Conservation (phyloP, 768 basidiomycete species). For the Mycena olivaceomarginata region DNA sequence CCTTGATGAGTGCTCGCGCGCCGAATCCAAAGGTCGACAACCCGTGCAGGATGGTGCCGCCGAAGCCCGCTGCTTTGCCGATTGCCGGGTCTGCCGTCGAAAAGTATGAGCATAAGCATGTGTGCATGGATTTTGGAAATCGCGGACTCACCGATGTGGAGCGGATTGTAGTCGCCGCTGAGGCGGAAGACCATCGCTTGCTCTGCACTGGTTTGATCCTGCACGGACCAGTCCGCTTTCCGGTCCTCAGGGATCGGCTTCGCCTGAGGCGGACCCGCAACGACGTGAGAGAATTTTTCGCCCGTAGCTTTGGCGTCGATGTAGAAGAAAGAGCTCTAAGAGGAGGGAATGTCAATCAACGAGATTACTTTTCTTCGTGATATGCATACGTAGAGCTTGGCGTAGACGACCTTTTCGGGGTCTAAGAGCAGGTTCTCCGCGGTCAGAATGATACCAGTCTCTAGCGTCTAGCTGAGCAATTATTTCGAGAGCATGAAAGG, state of each 20-base stretch:
- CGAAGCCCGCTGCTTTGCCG: constrained; percentile 81
- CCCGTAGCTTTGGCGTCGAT: constrained; percentile 81
- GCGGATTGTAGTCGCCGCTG: constrained; percentile 87
- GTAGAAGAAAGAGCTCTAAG: constrained; percentile 81
- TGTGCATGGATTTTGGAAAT: background rate
- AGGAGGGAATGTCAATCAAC: background rate
- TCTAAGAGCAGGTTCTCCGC: constrained; percentile 79
- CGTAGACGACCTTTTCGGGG: constrained; percentile 74
- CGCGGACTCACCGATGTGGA: constrained; percentile 75
- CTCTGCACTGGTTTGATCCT: constrained; percentile 77
- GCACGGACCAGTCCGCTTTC: constrained; percentile 76
- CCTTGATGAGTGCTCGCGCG: constrained; percentile 83
- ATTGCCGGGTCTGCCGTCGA: background rate
- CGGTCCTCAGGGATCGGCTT: constrained; percentile 78
- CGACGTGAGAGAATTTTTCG: constrained; percentile 76
- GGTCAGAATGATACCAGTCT: constrained; percentile 85
- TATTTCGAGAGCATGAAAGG: constrained; percentile 14
- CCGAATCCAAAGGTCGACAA: constrained; percentile 89
- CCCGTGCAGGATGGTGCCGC: constrained; percentile 91
- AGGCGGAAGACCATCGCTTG: constrained; percentile 85
- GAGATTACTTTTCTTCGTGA: background rate
- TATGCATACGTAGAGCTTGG: constrained; percentile 73
- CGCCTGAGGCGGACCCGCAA: constrained; percentile 76
- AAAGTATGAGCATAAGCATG: background rate
- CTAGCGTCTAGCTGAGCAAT: constrained; percentile 57